Evolutionary conservation across 129 eudicot species (phyloP).

Genomic region (Heracleum sosnowskyi): DNA sequence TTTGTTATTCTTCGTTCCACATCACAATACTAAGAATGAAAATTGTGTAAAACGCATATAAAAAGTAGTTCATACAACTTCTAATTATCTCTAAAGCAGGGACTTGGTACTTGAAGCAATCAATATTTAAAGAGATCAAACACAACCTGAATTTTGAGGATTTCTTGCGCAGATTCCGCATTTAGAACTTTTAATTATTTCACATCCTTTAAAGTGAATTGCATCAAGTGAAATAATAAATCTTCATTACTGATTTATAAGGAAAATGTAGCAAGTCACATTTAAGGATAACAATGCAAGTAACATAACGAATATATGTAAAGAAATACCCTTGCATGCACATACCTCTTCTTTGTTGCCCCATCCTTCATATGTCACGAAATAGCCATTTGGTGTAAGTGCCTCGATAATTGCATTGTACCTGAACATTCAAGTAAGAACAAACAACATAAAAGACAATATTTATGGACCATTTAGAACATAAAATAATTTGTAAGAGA

Average conservation of each 20-base stretch:
- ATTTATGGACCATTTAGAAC: not conserved
- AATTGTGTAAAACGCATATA: not conserved
- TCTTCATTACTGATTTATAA: too few species aligned
- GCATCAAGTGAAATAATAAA: too few species aligned
- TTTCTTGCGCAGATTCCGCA: not conserved
- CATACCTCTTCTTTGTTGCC: slow-evolving; percentile 95
- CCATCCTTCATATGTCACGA: slow-evolving; percentile 72
- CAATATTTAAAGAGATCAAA: not conserved
- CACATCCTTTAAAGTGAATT: not conserved
- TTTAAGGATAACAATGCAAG: not conserved
- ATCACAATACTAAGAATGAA: too few species aligned
- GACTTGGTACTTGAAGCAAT: not conserved
- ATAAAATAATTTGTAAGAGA: slow-evolving; percentile 4
- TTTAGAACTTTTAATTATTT: not conserved
- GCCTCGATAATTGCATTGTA: slow-evolving; percentile 81
- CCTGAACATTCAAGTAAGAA: slow-evolving; percentile 79
- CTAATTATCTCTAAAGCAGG: not conserved
- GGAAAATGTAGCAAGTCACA: not conserved
- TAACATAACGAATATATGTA: not conserved
- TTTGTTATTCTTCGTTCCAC: too few species aligned
- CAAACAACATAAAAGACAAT: slow-evolving; percentile 35
- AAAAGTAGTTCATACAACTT: not conserved
- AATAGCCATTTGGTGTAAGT: slow-evolving; percentile 72
- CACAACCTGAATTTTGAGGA: not conserved
- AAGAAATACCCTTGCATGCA: slow-evolving; percentile 23